Percentiles rank a stretch among this genome's conserved stretches.
phyloP scores from a whole-genome alignment of 2,329 filamentous ascomycete species.

The Delphinella strobiligena region DNA sequence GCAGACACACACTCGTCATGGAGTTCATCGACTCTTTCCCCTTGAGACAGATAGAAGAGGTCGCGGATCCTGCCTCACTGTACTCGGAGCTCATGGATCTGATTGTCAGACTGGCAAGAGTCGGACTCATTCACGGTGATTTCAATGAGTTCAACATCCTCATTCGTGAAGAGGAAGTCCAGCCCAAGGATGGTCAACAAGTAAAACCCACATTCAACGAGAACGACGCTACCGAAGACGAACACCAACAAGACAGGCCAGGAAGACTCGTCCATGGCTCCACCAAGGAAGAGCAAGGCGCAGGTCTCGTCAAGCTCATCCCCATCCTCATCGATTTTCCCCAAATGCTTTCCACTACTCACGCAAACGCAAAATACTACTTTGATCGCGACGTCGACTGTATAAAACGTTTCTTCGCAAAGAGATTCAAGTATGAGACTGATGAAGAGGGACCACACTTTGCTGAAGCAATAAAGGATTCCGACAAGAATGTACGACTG shows the following conservation, averaged over 20 bases:
- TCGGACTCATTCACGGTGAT: conserved; percentile 91
- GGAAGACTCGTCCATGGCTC: background rate
- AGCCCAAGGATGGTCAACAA: conserved; percentile 3
- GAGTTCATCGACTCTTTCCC: conserved; percentile 84
- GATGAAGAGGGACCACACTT: conserved; percentile 77
- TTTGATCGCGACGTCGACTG: conserved; percentile 94
- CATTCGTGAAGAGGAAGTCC: conserved; percentile 56
- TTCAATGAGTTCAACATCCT: conserved; percentile 99
- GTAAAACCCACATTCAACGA: conserved; percentile 17
- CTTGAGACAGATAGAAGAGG: conserved; percentile 71
- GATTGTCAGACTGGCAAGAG: conserved; percentile 69
- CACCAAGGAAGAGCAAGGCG: background rate
- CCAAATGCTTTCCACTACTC: conserved; percentile 94
- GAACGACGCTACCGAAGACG: conserved; percentile 11
- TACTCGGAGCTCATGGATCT: conserved; percentile 86
- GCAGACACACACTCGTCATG: conserved; percentile 94
- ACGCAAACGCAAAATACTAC: conserved; percentile 89
- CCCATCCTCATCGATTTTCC: conserved; percentile 95
- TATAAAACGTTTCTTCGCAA: conserved; percentile 85
- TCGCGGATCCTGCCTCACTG: conserved; percentile 72
- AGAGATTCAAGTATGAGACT: conserved; percentile 76
- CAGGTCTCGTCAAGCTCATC: conserved; percentile 40
- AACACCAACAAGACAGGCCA: conserved; percentile 13
- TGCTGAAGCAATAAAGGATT: conserved; percentile 64
- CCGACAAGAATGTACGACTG: conserved; percentile 57